Conservation (phyloP, 345 rosid genomes). For the Aegle marmelos region DNA sequence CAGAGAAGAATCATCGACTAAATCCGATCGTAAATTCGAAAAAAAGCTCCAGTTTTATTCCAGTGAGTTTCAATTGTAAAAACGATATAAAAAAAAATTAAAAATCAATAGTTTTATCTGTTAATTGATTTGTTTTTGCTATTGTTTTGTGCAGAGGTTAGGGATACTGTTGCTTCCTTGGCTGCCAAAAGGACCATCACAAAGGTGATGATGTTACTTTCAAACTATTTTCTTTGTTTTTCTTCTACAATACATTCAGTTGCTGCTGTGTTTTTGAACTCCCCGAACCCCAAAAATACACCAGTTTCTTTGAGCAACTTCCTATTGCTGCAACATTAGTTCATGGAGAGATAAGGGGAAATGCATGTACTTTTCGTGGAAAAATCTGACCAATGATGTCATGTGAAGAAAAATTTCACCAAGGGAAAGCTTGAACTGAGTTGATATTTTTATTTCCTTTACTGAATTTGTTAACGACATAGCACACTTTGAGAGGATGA, state of each 20-base stretch:
- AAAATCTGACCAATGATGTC: background rate
- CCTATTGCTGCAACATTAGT: background rate
- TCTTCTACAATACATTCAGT: background rate
- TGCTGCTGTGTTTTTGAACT: background rate
- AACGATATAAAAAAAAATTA: background rate
- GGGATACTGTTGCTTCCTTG: constrained; percentile 52
- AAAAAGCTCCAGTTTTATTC: constrained; percentile 59
- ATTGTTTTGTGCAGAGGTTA: constrained; percentile 49
- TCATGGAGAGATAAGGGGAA: background rate
- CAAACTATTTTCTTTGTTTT: background rate
- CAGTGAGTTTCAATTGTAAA: constrained; percentile 31
- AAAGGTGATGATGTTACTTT: constrained; percentile 37
- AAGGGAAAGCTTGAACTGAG: background rate
- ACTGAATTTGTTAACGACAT: background rate
- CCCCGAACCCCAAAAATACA: background rate
- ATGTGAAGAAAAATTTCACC: background rate
- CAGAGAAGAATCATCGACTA: constrained; percentile 16
- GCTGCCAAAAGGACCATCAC: constrained; percentile 49
- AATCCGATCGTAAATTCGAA: constrained; percentile 52
- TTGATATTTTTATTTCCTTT: background rate
- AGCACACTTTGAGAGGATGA: background rate
- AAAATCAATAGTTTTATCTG: no score
- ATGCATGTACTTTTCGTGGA: background rate
- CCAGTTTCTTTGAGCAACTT: background rate
- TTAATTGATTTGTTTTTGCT: background rate